Conservation (phyloP, 2,329 filamentous ascomycete species). For the Colletotrichum orbiculare region DNA sequence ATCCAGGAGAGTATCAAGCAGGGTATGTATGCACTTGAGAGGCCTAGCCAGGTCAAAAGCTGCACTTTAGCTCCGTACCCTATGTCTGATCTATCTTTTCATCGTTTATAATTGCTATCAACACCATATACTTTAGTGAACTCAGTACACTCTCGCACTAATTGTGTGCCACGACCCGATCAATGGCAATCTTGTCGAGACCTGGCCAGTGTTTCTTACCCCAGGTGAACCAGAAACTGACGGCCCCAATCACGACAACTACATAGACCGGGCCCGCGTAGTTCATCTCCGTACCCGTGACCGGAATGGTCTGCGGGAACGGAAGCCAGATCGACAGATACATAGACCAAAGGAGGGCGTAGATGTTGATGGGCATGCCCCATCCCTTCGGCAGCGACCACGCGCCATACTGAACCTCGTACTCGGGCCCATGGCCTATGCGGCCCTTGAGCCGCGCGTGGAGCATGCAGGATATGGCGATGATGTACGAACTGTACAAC, state of each 20-base stretch:
- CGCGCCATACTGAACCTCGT: slow-evolving; percentile 26
- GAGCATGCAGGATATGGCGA: slow-evolving; percentile 34
- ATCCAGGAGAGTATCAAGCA: no score
- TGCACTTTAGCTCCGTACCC: no score
- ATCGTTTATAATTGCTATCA: no score
- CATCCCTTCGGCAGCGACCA: slow-evolving; percentile 29
- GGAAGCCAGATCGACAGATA: slow-evolving; percentile 30
- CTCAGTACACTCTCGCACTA: neutral
- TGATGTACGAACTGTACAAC: slow-evolving; percentile 34
- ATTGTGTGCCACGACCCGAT: slow-evolving; percentile 24
- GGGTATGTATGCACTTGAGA: no score
- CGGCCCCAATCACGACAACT: slow-evolving; percentile 18
- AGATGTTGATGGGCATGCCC: slow-evolving; percentile 26
- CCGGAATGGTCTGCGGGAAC: slow-evolving; percentile 31
- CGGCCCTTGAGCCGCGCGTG: slow-evolving; percentile 28
- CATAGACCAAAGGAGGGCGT: slow-evolving; percentile 31
- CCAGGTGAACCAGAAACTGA: slow-evolving; percentile 30
- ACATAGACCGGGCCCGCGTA: slow-evolving; percentile 31
- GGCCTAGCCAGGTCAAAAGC: no score
- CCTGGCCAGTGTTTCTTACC: slow-evolving; percentile 33
- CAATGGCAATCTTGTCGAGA: slow-evolving; percentile 29
- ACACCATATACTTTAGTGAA: no score
- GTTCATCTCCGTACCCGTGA: slow-evolving; percentile 33
- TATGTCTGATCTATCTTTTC: no score
- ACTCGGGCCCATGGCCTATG: slow-evolving; percentile 21